A percentile compares a stretch with the other conserved stretches of the same genome.
These are phyloP conservation scores for Yamagishiella unicocca DNA, from an alignment of 139 green algal genomes.

Conservation along the genomic window DNA sequence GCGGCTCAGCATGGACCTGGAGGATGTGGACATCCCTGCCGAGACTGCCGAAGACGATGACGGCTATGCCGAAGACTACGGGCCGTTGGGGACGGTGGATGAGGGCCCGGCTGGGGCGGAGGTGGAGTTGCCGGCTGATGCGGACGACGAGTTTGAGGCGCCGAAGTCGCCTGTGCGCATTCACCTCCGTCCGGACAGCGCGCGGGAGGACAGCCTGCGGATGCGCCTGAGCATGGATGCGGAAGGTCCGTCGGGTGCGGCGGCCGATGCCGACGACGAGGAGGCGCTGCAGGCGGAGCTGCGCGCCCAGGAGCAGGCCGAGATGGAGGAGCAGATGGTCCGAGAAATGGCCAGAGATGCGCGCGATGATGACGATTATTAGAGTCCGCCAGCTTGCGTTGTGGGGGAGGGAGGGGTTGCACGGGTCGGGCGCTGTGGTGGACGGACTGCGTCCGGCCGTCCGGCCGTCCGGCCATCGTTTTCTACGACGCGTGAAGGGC, in stretches of 20 bases:
- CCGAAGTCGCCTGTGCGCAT: conserved; percentile 25
- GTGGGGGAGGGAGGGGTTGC: no score
- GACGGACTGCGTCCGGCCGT: no score
- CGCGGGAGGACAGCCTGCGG: neutral
- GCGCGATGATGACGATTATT: neutral
- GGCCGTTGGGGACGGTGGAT: no score
- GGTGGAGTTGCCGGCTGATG: neutral
- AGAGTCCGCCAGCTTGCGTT: no score
- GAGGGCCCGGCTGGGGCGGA: neutral
- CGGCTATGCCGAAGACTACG: neutral
- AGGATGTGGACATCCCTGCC: neutral
- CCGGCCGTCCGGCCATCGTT: no score
- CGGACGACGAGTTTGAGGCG: neutral
- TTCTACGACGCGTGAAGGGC: no score
- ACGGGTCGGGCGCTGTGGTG: no score
- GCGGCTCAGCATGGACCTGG: conserved; percentile 28
- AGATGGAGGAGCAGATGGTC: conserved; percentile 5
- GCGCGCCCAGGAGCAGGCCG: neutral
- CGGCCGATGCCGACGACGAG: neutral
- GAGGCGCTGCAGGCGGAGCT: conserved; percentile 10
- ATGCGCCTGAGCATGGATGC: conserved; percentile 38
- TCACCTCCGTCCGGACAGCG: conserved; percentile 10
- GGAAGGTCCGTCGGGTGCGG: neutral
- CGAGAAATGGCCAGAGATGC: neutral
- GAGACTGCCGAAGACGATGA: no score